Evolutionary conservation across 2,329 filamentous ascomycete genomes (phyloP).

Genomic region (Capronia epimyces): DNA sequence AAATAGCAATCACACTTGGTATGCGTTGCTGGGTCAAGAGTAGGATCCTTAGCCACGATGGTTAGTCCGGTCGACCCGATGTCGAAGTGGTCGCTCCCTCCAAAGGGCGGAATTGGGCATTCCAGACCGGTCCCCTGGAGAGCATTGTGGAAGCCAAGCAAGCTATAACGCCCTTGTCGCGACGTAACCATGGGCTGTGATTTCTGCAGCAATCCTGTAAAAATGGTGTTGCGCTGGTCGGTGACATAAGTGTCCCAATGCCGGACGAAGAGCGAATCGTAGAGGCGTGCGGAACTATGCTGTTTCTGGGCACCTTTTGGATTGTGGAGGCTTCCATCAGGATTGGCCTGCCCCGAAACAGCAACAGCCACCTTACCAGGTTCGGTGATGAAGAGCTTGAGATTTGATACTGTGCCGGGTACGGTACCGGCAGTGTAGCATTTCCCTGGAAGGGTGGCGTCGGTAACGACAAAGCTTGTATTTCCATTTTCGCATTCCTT

Average conservation of each 20-base stretch:
- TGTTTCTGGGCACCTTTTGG: conserved; percentile 46
- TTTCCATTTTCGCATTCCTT: conserved; percentile 42
- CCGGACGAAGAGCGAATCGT: conserved; percentile 48
- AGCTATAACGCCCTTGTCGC: conserved; percentile 34
- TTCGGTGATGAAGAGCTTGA: conserved; percentile 42
- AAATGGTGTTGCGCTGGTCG: conserved; percentile 47
- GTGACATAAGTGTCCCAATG: conserved; percentile 51
- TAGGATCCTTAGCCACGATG: conserved; percentile 44
- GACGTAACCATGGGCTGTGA: conserved; percentile 36
- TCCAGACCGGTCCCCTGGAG: conserved; percentile 40
- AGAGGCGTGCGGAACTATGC: conserved; percentile 43
- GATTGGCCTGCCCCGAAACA: conserved; percentile 44
- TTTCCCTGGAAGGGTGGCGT: conserved; percentile 38
- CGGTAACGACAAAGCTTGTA: conserved; percentile 42
- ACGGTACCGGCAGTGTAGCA: conserved; percentile 43
- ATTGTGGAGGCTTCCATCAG: conserved; percentile 47
- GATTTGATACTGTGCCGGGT: conserved; percentile 42
- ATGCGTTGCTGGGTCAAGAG: conserved; percentile 42
- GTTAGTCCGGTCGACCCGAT: conserved; percentile 38
- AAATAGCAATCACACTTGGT: conserved; percentile 45
- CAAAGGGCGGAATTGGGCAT: conserved; percentile 46
- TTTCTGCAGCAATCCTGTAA: conserved; percentile 44
- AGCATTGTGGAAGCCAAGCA: conserved; percentile 43
- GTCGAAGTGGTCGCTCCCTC: conserved; percentile 44
- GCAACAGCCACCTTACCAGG: conserved; percentile 43